A percentile compares a stretch with the other conserved stretches of the same genome.
These are phyloP conservation scores for Solanum habrochaites DNA, from an alignment of 257 asterid genomes.

Conservation along the genomic window DNA sequence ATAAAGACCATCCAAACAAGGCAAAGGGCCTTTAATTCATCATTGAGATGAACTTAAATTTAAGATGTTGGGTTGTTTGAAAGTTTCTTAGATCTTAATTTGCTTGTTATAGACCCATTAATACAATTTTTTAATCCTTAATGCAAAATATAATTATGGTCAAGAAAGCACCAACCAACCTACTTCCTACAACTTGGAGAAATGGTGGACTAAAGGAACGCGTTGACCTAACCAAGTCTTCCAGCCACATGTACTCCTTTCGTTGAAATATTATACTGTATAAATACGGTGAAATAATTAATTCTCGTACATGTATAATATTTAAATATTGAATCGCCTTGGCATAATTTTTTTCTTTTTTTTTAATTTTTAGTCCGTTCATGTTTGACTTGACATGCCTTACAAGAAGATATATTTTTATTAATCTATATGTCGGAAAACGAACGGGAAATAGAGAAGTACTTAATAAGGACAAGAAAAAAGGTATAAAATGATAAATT, in stretches of 20 bases:
- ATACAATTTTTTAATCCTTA: background rate
- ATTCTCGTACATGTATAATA: too few species aligned
- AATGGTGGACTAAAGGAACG: background rate
- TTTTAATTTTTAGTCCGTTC: too few species aligned
- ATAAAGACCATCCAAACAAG: background rate
- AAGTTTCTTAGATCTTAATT: background rate
- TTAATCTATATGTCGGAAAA: too few species aligned
- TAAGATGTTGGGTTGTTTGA: background rate
- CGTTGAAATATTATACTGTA: too few species aligned
- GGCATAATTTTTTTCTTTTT: background rate
- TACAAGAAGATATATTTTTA: too few species aligned
- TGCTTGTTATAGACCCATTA: background rate
- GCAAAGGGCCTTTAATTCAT: background rate
- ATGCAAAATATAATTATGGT: background rate
- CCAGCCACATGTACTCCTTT: background rate
- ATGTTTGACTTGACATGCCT: too few species aligned
- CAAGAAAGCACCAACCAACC: background rate
- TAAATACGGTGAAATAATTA: too few species aligned
- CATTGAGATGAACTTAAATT: background rate
- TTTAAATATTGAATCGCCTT: too few species aligned
- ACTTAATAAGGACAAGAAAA: too few species aligned
- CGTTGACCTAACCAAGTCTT: background rate
- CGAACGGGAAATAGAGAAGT: too few species aligned
- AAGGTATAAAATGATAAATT: too few species aligned
- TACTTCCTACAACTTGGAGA: background rate